Evolutionary conservation across 1,139 yeast genomes (phyloP), one percentile per base, ranked within the genome.

Genomic region (Suhomyces bolitotheri): DNA sequence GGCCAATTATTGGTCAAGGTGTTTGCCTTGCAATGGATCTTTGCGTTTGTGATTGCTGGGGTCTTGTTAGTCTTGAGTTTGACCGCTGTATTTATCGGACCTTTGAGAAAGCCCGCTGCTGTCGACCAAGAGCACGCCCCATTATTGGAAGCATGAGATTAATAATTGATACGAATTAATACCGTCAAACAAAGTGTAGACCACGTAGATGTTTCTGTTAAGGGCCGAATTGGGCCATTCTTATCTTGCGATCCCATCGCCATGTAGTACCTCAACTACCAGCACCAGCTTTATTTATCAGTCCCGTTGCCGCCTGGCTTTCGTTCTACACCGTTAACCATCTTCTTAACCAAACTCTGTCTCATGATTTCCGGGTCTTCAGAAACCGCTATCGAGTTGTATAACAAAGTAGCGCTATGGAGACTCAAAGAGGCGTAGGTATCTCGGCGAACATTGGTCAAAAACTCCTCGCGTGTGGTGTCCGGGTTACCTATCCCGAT

Each of bases 1-100:
- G 82, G 83, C 39, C 95, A 85, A 61, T 57, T 85, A 41, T 70
- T 80, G 52, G 74, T 78, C 38, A 82, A 77, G 62, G 65, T 76
- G 20, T 72, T 85, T 64, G 92, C 92, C 3, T 69, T 85, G 43
- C 95, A 85, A 63, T 86, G 95, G 95, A 77, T 82, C 46, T 85
- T 85, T 64, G 94, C 89, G 7, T 78, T 82, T 47, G 60, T 74
- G 38, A 83, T 84, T 46, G 64, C 84, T 10, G 80, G 76, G 9
- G 36, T 68, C 25, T 71, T 82, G 55, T 67, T 78, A 40, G 50
- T 78, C 17, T 55, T 71, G 36, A 66, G 81, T 14, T 41, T 76
- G 26, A 55, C 73, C 17, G 69, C 71, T 13, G 68, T 80, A 16
- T 46, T 60, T 34, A 51, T 55, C 26, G 66, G 55, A 9, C 20